Percentiles rank a stretch among this genome's conserved stretches.
phyloP scores from a whole-genome alignment of 2,329 filamentous ascomycete species.

The Neopestalotiopsis rosae region DNA sequence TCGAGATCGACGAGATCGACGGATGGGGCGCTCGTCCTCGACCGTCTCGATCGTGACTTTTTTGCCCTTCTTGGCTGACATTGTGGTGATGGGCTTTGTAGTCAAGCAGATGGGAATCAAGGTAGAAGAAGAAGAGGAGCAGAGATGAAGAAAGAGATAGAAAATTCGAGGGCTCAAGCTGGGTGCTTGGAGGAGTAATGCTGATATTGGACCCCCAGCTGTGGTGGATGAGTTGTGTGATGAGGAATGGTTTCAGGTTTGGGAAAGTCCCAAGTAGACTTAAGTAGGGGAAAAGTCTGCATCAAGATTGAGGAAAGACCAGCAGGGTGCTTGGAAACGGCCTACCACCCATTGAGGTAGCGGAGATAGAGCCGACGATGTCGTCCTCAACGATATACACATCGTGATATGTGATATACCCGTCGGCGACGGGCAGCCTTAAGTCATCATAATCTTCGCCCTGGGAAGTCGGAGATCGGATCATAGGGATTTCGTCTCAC shows the following conservation, averaged over 20 bases:
- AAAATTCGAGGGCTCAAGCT: slow-evolving; percentile 28
- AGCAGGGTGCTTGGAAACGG: not conserved
- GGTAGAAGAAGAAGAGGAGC: not conserved
- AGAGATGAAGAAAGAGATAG: not conserved
- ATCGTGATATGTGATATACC: not conserved
- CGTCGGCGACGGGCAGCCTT: not conserved
- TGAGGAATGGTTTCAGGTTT: not conserved
- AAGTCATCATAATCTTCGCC: not conserved
- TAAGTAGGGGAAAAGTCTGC: not conserved
- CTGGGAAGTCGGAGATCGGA: not conserved
- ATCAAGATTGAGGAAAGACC: not conserved
- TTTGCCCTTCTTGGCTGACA: slow-evolving; percentile 15
- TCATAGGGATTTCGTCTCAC: not conserved
- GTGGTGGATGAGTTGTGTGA: not conserved
- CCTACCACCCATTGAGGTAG: not conserved
- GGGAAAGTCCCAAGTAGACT: slow-evolving; percentile 14
- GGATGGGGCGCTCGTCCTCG: slow-evolving; percentile 9
- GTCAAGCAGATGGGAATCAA: not conserved
- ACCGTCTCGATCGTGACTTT: slow-evolving; percentile 18
- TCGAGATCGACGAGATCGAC: not conserved
- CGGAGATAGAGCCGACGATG: not conserved
- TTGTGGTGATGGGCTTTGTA: not conserved
- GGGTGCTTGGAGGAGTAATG: slow-evolving; percentile 6
- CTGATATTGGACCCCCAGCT: not conserved
- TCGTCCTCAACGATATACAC: not conserved